phyloP scores from a whole-genome alignment of 768 basidiomycete species.

The Tulasnella sp. region DNA sequence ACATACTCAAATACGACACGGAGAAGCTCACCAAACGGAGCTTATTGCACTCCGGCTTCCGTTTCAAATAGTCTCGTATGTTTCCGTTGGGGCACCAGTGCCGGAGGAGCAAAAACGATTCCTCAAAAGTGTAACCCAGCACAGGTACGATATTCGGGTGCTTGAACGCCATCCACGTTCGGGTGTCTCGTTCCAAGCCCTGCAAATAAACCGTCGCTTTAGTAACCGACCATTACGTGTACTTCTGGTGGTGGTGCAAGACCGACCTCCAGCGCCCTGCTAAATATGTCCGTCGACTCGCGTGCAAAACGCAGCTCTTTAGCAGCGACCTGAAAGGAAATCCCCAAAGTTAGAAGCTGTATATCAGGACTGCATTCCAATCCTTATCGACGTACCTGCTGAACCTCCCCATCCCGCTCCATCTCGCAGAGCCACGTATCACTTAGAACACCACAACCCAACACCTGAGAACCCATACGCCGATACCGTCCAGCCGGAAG shows the following conservation, averaged over 20 bases:
- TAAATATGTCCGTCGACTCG: not conserved
- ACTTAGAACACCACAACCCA: not conserved
- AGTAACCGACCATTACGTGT: not conserved
- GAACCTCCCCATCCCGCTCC: not conserved
- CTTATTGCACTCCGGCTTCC: not conserved
- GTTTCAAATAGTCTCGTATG: not conserved
- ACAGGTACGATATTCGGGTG: not conserved
- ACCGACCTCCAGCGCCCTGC: not conserved
- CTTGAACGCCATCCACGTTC: not conserved
- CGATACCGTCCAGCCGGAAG: not conserved
- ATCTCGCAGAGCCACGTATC: not conserved
- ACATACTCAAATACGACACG: not conserved
- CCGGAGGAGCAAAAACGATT: not conserved
- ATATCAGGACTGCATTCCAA: not conserved
- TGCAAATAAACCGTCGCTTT: not conserved
- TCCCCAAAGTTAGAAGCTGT: too few species aligned
- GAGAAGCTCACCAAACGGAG: not conserved
- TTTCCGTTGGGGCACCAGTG: not conserved
- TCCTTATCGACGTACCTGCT: not conserved
- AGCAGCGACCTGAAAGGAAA: not conserved
- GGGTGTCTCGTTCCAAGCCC: not conserved
- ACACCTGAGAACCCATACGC: not conserved
- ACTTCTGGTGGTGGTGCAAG: too few species aligned
- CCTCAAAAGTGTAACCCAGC: not conserved
- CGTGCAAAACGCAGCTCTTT: not conserved